Conservation (phyloP, 257 asterid genomes). For the Knoxia roxburghii region DNA sequence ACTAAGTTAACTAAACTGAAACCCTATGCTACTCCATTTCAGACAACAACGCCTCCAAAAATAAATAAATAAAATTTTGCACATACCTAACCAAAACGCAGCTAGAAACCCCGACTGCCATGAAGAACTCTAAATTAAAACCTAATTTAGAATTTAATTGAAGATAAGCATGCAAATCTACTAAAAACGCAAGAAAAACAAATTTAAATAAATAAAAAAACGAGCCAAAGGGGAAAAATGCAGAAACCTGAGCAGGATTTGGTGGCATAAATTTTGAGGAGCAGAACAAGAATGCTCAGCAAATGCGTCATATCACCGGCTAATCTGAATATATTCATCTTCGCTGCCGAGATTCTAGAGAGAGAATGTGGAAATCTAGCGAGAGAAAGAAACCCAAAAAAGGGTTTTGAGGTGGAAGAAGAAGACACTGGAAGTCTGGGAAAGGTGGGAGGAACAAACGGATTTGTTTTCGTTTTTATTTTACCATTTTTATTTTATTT, state of each 20-base stretch:
- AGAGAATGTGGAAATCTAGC: constrained; percentile 2
- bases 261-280: constrained; percentile 84
- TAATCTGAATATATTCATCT: constrained; percentile 81
- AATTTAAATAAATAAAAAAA: not conserved
- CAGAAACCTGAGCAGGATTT: constrained; percentile 87
- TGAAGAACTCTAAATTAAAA: not conserved
- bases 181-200: not conserved
- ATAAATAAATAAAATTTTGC: not conserved
- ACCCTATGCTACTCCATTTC: constrained; percentile 27
- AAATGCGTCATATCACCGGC: constrained; percentile 97
- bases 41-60: constrained; percentile 5
- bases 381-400: not conserved
- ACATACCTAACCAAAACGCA: not conserved
- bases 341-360: constrained; percentile 6
- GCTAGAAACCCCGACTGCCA: not conserved
- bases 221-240: constrained; percentile 5
- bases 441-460: not conserved
- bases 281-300: constrained; percentile 79
- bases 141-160: not conserved
- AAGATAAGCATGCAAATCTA: not conserved
- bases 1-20: constrained; percentile 10
- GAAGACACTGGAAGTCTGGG: constrained; percentile 1
- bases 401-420: not conserved
- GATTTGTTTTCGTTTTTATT: not conserved
- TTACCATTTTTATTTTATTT: no score